Conservation (phyloP, 139 green algal species). For the Volvox reticuliferus region DNA sequence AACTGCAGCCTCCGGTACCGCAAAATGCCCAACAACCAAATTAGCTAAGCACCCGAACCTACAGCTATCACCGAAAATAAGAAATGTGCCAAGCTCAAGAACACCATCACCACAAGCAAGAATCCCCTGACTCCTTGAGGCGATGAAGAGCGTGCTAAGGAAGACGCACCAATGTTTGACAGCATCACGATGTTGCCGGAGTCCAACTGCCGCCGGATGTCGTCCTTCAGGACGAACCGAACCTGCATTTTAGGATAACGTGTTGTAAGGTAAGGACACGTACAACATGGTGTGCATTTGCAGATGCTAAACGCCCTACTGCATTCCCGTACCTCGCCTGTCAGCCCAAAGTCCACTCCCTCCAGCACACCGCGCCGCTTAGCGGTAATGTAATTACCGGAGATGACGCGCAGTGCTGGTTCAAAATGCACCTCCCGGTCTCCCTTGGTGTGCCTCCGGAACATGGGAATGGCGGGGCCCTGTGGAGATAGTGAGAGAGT, state of each 20-base stretch:
- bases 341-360: slow-evolving; percentile 92
- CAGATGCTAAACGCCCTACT: neutral
- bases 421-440: slow-evolving; percentile 53
- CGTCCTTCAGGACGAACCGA: slow-evolving; percentile 81
- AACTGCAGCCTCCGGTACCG: too few relatives aligned
- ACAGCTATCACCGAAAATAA: too few relatives aligned
- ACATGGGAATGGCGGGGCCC: slow-evolving; percentile 83
- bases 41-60: too few relatives aligned
- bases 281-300: too few relatives aligned
- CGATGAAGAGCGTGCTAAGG: too few relatives aligned
- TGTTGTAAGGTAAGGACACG: too few relatives aligned
- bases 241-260: slow-evolving; percentile 63
- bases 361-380: slow-evolving; percentile 92
- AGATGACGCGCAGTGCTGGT: slow-evolving; percentile 73
- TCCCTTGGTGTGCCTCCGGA: slow-evolving; percentile 89
- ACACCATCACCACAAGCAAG: too few relatives aligned
- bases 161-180: slow-evolving; percentile 80
- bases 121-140: too few relatives aligned
- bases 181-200: slow-evolving; percentile 92
- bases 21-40: too few relatives aligned
- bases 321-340: slow-evolving; percentile 75
- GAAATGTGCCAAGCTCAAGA: too few relatives aligned
- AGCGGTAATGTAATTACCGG: slow-evolving; percentile 94
- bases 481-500: slow-evolving; percentile 6
- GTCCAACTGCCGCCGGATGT: slow-evolving; percentile 87